Evolutionary conservation across 2,329 filamentous ascomycete genomes (phyloP).

Genomic region (Penicillium sp.): DNA sequence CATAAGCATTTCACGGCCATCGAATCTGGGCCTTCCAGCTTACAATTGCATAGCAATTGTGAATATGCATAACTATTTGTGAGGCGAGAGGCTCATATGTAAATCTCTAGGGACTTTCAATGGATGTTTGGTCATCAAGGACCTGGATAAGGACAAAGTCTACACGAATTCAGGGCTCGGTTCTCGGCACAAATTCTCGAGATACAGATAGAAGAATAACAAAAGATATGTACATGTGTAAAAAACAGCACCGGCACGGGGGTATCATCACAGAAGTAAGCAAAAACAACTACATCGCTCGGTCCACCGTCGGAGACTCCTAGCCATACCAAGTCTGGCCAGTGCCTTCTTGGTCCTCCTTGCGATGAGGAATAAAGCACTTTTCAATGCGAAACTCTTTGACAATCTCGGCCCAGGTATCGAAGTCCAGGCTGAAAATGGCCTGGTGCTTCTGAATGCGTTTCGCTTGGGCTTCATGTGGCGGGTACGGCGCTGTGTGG

Average conservation of each 20-base stretch:
- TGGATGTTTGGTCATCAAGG: not conserved
- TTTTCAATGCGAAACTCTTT: conserved; percentile 73
- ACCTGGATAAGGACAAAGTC: not conserved
- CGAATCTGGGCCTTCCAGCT: not conserved
- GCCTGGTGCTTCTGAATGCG: conserved; percentile 75
- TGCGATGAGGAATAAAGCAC: conserved; percentile 80
- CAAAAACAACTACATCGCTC: conserved; percentile 1
- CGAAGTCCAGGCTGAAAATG: conserved; percentile 83
- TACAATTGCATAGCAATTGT: not conserved
- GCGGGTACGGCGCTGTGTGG: conserved; percentile 47
- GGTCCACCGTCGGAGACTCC: not conserved
- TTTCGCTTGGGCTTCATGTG: conserved; percentile 52
- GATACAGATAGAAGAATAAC: not conserved
- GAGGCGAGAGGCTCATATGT: too few relatives aligned
- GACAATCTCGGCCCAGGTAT: conserved; percentile 77
- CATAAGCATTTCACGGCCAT: not conserved
- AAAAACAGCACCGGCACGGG: not conserved
- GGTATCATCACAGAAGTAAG: conserved; percentile 18
- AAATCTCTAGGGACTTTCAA: not conserved
- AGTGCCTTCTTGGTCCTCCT: conserved; percentile 56
- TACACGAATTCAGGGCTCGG: not conserved
- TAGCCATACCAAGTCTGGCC: conserved; percentile 68
- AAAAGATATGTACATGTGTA: not conserved
- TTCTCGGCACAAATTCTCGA: not conserved
- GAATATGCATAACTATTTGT: too few relatives aligned